Base-by-base conservation (phyloP, 495 filamentous ascomycete species). In the Penicillium subrubescens region DNA sequence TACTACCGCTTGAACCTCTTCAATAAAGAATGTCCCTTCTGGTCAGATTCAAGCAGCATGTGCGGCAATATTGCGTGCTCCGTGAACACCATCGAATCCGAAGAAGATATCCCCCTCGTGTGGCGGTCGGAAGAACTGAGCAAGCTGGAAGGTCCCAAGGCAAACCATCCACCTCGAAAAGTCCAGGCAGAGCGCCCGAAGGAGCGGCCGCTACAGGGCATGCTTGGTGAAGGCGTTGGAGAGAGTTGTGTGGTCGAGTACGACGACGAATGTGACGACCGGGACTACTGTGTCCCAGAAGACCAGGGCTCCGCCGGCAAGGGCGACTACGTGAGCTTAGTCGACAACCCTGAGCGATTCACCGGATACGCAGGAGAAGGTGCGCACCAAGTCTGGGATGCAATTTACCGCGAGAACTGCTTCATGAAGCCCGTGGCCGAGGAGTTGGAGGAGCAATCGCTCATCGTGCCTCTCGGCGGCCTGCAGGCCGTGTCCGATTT, bases 1-100 rank as follows among this genome's bases (percentile, higher is more conserved):
- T 92, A 98, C 74, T 99, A 98, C 77, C 91, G 95, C 29, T 80
- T 99, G 23, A 97, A 97, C 75, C 87, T 99, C n/a, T 99, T 92
- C 74, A 90, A 96, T 71, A 95, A 94, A 77, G 87, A 85, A 79
- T 99, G 95, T 75, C 95, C 95, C 0, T 98, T 98, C 73, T 98
- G 95, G 95, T 86, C 86, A 68, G 95, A 99, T 73, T 88, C 92
- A 54, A 91, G 89, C 80, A 91, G 91, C 76, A 93, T 97, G 86
- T 99, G 95, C 76, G 95, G 94, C 55, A 99, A 99, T 76, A 94
- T 97, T 62, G 95, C 94, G 8, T 99, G 95, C 73, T 90, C 94
- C 31, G 95, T 99, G n/a, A 92, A 94, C 73, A 99, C 95, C 14
- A 84, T 98, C 64, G 95, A 97, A 53, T 92, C 94, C 63, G 93